A percentile compares a stretch with the other conserved stretches of the same genome.
These are phyloP conservation scores for Coffea canephora DNA, from an alignment of 257 asterid species.

Conservation along the genomic window DNA sequence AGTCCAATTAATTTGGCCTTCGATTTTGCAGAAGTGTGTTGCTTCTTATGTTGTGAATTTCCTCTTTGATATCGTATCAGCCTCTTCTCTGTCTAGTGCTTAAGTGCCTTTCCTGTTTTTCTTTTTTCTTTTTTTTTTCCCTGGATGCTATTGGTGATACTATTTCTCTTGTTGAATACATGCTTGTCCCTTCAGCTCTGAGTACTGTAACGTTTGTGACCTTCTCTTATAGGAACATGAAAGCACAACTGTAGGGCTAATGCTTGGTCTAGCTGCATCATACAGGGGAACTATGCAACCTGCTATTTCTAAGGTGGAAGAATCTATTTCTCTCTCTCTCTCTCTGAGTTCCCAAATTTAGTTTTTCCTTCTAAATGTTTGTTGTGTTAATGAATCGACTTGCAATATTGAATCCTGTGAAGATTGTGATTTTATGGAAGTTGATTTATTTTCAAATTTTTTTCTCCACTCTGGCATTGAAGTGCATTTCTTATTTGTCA, in stretches of 20 bases:
- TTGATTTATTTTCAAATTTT: background rate
- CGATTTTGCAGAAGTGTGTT: background rate
- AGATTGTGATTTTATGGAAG: constrained; percentile 2
- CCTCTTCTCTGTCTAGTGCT: background rate
- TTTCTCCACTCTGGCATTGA: background rate
- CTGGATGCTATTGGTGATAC: background rate
- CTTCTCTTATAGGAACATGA: constrained; percentile 75
- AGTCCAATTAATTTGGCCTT: background rate
- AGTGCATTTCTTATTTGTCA: background rate
- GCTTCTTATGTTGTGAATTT: background rate
- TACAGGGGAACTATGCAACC: constrained; percentile 97
- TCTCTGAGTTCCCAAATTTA: constrained; percentile 16
- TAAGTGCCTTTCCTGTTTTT: no score
- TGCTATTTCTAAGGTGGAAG: constrained; percentile 83
- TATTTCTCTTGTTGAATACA: background rate
- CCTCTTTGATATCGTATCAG: background rate
- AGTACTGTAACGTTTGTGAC: background rate
- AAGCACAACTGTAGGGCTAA: constrained; percentile 88
- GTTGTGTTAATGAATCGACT: background rate
- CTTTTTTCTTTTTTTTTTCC: background rate
- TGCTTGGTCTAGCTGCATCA: constrained; percentile 99
- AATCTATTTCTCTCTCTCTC: constrained; percentile 20
- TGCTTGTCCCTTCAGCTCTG: background rate
- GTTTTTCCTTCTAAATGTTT: background rate
- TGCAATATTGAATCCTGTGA: background rate